Base-by-base conservation (phyloP, 1,139 yeast genomes). In the Kazachstania sp. region DNA sequence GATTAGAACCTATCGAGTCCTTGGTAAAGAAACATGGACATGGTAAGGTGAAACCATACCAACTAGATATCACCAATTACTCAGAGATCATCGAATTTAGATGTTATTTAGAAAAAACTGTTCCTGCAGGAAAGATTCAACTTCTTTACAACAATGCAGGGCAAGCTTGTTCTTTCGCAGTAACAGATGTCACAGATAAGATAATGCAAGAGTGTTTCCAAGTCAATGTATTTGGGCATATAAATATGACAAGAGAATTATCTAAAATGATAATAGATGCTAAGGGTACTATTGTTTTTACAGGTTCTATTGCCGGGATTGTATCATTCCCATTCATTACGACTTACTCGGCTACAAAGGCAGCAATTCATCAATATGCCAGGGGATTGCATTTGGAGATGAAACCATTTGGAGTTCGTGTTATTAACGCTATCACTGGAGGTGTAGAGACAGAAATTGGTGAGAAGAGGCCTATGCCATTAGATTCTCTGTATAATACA, bases 321-420 rank as follows among this genome's bases (percentile, higher is more conserved):
- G 64, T 75, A 9, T 81, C 86, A 9, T 78, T 83, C 66, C 94
- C 94, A n/a, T 83, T 80, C 64, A 77, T 82, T 1, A 69, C 83
- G n/a, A 71, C 78, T 19, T 86, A 86, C 60, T 73, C 80, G 12
- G 73, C 90, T 3, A 67, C 83, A 1, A 86, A 86, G 60, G 86
- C 90, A 1, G 92, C 94, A 0, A 75, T 85, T 46, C 86, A 82
- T 58, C 81, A 75, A 52, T 85, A 79, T 61, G 83, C 86, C 1
- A 72, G 75, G 45, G 72, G 74, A 2, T 68, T 85, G 46, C 75
- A 82, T 40, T 59, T 82, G 32, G 95, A 85, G 64, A 61, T 85
- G 71, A 77, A 75, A 58, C 86, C 88, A 1, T 82, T 83, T 57
- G 84, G 75, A 15, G 92, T 85, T 19, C 71, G 76, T 46, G 94